Percentiles rank a stretch among this genome's conserved stretches.
Conservation (phyloP, 106 monocot genomes). For the Agapanthus africanus region DNA sequence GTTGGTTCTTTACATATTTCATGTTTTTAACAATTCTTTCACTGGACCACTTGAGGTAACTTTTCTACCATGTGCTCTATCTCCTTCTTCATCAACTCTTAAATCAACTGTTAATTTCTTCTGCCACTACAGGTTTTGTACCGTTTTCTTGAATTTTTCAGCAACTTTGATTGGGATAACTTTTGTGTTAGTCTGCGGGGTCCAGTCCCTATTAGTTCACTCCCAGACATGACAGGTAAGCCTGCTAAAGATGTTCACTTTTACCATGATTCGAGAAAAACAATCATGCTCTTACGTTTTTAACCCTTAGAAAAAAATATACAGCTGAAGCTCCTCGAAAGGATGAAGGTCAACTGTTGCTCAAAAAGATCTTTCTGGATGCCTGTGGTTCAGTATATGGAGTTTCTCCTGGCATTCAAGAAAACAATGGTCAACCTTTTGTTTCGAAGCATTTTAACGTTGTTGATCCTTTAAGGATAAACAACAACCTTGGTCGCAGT, state of each 20-base stretch:
- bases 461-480: slow-evolving; percentile 89
- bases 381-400: slow-evolving; percentile 51
- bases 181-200: slow-evolving; percentile 88
- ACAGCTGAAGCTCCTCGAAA: slow-evolving; percentile 53
- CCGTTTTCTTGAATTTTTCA: slow-evolving; percentile 97
- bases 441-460: slow-evolving; percentile 89
- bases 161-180: slow-evolving; percentile 97
- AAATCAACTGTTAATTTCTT: background rate
- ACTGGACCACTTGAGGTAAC: slow-evolving; percentile 96
- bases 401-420: slow-evolving; percentile 40
- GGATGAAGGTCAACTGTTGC: slow-evolving; percentile 45
- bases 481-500: slow-evolving; percentile 93
- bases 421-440: slow-evolving; percentile 63
- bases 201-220: slow-evolving; percentile 54
- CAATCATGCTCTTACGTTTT: background rate
- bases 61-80: slow-evolving; percentile 4
- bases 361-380: slow-evolving; percentile 44
- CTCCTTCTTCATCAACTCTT: background rate
- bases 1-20: slow-evolving; percentile 94
- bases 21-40: slow-evolving; percentile 87
- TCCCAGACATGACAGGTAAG: slow-evolving; percentile 56
- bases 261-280: background rate
- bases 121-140: slow-evolving; percentile 63
- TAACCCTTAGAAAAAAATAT: slow-evolving; percentile 2
- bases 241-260: background rate